phyloP scores from a whole-genome alignment of 2,329 filamentous ascomycete species.

The Monosporascus sp. region DNA sequence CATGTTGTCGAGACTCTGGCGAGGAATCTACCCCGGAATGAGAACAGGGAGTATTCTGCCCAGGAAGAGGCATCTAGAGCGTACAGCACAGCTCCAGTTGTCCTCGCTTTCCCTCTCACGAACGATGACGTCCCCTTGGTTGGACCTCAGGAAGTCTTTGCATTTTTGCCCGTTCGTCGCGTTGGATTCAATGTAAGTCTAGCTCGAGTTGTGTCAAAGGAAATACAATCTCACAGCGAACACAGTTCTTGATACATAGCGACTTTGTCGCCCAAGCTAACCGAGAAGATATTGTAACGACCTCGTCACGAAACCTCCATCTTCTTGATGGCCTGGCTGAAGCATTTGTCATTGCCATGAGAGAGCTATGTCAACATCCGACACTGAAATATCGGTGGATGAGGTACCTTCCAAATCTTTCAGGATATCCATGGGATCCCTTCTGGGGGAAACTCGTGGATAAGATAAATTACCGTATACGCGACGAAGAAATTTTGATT shows the following conservation, averaged over 20 bases:
- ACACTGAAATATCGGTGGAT: slow-evolving; percentile 38
- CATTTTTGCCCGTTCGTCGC: slow-evolving; percentile 37
- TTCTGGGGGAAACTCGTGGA: slow-evolving; percentile 22
- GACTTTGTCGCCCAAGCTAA: slow-evolving; percentile 44
- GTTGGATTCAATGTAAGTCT: slow-evolving; percentile 35
- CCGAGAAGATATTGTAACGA: slow-evolving; percentile 34
- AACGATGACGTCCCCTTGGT: slow-evolving; percentile 26
- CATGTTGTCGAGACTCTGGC: slow-evolving; percentile 25
- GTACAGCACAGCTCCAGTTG: slow-evolving; percentile 28
- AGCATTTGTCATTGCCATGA: slow-evolving; percentile 32
- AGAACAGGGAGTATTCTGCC: slow-evolving; percentile 28
- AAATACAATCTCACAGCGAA: not conserved
- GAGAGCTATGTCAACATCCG: slow-evolving; percentile 31
- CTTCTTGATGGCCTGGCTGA: slow-evolving; percentile 30
- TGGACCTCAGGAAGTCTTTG: slow-evolving; percentile 36
- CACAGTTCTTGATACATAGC: slow-evolving; percentile 41
- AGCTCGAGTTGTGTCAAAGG: not conserved
- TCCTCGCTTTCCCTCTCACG: slow-evolving; percentile 41
- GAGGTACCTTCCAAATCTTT: slow-evolving; percentile 33
- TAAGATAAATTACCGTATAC: slow-evolving; percentile 13
- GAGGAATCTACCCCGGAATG: slow-evolving; percentile 24
- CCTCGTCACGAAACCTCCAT: slow-evolving; percentile 33
- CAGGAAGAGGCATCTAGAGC: slow-evolving; percentile 15
- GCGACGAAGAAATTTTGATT: slow-evolving; percentile 1
- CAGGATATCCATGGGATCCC: slow-evolving; percentile 15